Base-by-base conservation (phyloP, 257 asterid species). In the Penstemon davidsonii region DNA sequence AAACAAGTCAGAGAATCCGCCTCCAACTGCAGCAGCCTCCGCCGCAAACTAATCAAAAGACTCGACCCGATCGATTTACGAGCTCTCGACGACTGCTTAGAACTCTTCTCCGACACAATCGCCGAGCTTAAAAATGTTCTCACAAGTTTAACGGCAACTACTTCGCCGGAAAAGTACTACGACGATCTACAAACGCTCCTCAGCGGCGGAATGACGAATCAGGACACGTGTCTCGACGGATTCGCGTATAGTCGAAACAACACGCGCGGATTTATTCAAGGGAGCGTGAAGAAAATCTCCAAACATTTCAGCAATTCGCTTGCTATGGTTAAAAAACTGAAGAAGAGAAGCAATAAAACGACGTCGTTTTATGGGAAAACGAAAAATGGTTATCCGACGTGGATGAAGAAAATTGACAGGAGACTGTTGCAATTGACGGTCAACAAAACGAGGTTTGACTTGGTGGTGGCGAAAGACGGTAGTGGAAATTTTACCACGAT, bases 181-280 rank as follows among this genome's bases (percentile, higher is more conserved):
- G 75, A 73, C 74, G 91, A 89, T 33, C 42, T 94, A 25, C 87
- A 81, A 68, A 91, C 97, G 36, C 84, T 94, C 11, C 83, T 94
- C 65, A 91, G 97, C 74, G 99, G 85, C 56, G 92, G 95, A 15
- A 94, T 94, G 96, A 94, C 97, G 8, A 91, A 91, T 55, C 97
- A 91, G 83, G 59, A 74, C 82, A 94, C 97, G 25, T 94, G 99
- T 74, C 93, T 94, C 37, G 99, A 91, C 57, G 99, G 99, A 0
- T 88, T 94, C 64, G 96, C 88, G 4, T 85, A 73, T 72, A 71
- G 87, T 54, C 75, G 70, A 55, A 86, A 82, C 76, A 76, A 80
- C 47, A 79, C 95, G 0, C 83, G 96, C 63, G 75, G 72, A 0
- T 73, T 70, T 56, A 79, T 94, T 6, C 81, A 94, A 63, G 81